phyloP scores from a whole-genome alignment of 352 stramenopile species.

The Globisporangium cylindrosporum region DNA sequence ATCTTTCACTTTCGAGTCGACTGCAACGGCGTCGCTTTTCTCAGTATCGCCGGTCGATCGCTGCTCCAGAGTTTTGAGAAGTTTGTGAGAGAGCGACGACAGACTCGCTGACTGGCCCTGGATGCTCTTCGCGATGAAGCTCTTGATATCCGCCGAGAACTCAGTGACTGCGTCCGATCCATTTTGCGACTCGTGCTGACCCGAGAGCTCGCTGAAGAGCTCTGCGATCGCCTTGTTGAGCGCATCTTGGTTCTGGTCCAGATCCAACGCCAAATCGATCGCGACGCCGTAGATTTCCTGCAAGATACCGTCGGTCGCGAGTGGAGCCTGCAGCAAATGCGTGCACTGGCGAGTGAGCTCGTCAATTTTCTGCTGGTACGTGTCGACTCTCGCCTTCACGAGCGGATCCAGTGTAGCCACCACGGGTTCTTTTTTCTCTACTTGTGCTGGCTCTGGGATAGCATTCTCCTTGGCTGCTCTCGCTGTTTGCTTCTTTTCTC shows the following conservation, averaged over 20 bases:
- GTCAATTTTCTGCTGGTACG: constrained; percentile 74
- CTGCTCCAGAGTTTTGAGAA: constrained; percentile 30
- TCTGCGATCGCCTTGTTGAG: constrained; percentile 15
- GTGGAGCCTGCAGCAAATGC: constrained; percentile 27
- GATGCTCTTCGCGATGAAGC: constrained; percentile 47
- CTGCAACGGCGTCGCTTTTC: neutral
- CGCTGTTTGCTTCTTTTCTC: constrained; percentile 17
- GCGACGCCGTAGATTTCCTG: constrained; percentile 73
- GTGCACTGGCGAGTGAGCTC: constrained; percentile 54
- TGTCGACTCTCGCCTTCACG: constrained; percentile 60
- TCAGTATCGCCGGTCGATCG: constrained; percentile 8
- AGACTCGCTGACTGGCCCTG: constrained; percentile 40
- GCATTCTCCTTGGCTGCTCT: constrained; percentile 17
- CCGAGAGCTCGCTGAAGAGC: constrained; percentile 8
- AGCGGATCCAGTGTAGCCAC: constrained; percentile 47
- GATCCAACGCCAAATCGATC: constrained; percentile 36
- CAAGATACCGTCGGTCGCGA: constrained; percentile 35
- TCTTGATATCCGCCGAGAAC: constrained; percentile 37
- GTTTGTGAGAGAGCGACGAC: constrained; percentile 32
- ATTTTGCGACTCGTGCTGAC: constrained; percentile 17
- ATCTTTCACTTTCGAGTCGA: constrained; percentile 20
- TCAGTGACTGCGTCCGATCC: constrained; percentile 20
- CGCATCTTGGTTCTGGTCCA: constrained; percentile 28
- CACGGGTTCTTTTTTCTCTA: constrained; percentile 20
- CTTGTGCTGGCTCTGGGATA: constrained; percentile 13